Percentiles rank a stretch among this genome's conserved stretches.
These are phyloP conservation scores for Euphorbia schlechtendalii DNA, from an alignment of 441 rosid genomes.

Conservation along the genomic window DNA sequence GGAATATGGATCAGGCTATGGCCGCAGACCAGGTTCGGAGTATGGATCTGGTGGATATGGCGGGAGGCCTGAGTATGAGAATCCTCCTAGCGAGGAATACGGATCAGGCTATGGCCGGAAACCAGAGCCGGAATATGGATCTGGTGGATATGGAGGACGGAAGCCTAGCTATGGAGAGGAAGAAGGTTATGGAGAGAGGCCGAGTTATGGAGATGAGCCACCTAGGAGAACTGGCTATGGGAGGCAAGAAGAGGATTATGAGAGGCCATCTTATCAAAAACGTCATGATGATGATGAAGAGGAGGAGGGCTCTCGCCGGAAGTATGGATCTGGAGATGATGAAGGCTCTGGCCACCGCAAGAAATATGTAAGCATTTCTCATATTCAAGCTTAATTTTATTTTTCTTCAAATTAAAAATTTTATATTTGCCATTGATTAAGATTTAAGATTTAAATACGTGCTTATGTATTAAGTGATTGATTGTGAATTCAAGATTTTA, in stretches of 20 bases:
- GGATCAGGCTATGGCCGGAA: constrained; percentile 27
- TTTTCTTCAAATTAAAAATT: not conserved
- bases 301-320: constrained; percentile 12
- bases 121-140: constrained; percentile 24
- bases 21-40: constrained; percentile 18
- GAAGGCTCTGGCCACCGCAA: constrained; percentile 64
- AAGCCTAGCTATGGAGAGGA: constrained; percentile 23
- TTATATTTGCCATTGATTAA: no score
- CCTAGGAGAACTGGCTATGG: constrained; percentile 21
- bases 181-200: constrained; percentile 31
- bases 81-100: constrained; percentile 9
- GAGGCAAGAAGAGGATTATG: constrained; percentile 16
- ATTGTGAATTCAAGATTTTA: not conserved
- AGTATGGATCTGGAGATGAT: constrained; percentile 29
- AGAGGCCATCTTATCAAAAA: constrained; percentile 24
- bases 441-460: not conserved
- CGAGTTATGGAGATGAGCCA: constrained; percentile 26
- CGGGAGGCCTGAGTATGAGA: not conserved
- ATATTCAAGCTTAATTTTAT: not conserved
- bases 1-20: constrained; percentile 29
- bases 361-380: constrained; percentile 39
- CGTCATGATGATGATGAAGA: constrained; percentile 21
- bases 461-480: not conserved
- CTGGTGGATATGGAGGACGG: constrained; percentile 28
- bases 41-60: constrained; percentile 35